Base-by-base conservation (phyloP, 257 asterid species). In the Mitragyna speciosa region DNA sequence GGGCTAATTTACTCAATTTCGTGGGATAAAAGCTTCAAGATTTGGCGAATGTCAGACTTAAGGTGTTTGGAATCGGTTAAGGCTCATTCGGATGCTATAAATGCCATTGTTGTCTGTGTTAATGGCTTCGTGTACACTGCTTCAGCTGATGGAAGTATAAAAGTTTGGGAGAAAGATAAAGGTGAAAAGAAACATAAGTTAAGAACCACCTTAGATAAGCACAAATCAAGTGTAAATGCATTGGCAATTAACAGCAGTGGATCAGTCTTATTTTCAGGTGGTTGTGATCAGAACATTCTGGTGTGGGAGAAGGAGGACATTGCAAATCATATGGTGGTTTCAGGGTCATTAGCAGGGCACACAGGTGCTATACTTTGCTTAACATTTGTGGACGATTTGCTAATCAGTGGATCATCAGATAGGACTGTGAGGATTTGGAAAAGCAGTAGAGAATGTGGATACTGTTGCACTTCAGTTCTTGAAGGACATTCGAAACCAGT, bases 331-430 rank as follows among this genome's bases (percentile, higher is more conserved):
- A 78, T 84, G 76, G 12, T 75, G 12, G 78, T 86, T 45, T 49
- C 5, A 56, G 49, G 82, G 45, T 78, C 81, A 12, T 79, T 91
- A 82, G 78, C 63, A 49, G 92, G 95, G 70, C 95, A 91, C 28
- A 82, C 30, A 82, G 90, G 91, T 16, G 89, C 91, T 0, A 56
- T 91, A 28, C 65, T 91, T 82, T 75, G 92, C 59, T 81, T 91
- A 45, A 72, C 33, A 72, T 28, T 51, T 72, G 87, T 88, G 48
- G 84, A 85, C 30, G 88, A 71, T 22, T 48, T 85, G 39, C 28
- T 91, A 54, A 81, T 91, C 16, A 91, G 95, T 84, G 92, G 93
- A 7, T 91, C 95, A 70, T 86, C 89, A 0, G 95, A 91, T 75
- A 69, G 49, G 45, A 91, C 86, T 0, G 82, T 89, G 56, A 81